A percentile compares a stretch with the other conserved stretches of the same genome.
Evolutionary conservation across 805 yeast species (phyloP).

Genomic region (Candida bentonensis): DNA sequence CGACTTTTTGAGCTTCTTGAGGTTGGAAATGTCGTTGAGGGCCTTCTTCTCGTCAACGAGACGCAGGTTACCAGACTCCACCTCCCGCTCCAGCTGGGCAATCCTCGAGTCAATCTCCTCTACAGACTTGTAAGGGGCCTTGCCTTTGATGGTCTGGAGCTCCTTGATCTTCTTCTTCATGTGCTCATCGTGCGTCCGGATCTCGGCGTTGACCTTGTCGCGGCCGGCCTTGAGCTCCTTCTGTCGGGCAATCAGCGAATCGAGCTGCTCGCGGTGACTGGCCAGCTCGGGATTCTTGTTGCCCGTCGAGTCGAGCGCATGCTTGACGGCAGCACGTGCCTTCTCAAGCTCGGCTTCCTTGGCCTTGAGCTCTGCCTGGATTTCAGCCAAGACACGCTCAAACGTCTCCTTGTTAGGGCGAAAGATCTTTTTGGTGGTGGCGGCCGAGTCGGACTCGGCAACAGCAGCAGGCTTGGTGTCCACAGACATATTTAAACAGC

Average conservation of each 20-base stretch:
- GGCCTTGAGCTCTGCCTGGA: conserved; percentile 15
- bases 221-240: conserved; percentile 32
- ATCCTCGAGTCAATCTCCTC: conserved; percentile 24
- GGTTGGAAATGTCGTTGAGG: conserved; percentile 71
- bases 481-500: conserved; percentile 4
- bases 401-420: conserved; percentile 19
- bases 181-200: conserved; percentile 52
- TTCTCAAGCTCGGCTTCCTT: conserved; percentile 14
- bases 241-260: conserved; percentile 32
- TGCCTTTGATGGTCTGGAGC: conserved; percentile 56
- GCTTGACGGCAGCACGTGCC: conserved; percentile 15
- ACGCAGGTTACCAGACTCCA: conserved; percentile 66
- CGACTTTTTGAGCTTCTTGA: conserved; percentile 71
- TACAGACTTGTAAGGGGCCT: conserved; percentile 40
- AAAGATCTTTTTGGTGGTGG: neutral
- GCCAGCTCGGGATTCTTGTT: conserved; percentile 20
- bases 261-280: conserved; percentile 40
- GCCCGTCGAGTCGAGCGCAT: conserved; percentile 6
- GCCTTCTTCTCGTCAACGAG: conserved; percentile 82
- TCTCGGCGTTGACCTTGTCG: conserved; percentile 40
- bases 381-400: conserved; percentile 15
- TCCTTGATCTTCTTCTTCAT: conserved; percentile 67
- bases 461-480: conserved; percentile 5
- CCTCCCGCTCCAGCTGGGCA: conserved; percentile 45
- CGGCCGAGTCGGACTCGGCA: neutral